Conservation (phyloP, 2,329 filamentous ascomycete genomes). For the Apiospora kogelbergensis region DNA sequence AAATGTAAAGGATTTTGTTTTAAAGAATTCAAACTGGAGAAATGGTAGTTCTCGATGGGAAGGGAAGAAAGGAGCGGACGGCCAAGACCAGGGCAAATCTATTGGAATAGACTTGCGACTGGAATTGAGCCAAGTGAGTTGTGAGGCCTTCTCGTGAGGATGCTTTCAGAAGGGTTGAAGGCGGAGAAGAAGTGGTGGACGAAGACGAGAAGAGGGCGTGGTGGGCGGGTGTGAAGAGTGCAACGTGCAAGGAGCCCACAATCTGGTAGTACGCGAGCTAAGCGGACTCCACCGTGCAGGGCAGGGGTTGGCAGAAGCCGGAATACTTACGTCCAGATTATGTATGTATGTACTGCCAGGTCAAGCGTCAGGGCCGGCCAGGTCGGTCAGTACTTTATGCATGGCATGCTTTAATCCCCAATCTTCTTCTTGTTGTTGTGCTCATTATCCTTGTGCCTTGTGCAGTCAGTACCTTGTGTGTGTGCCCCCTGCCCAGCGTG, state of each 20-base stretch:
- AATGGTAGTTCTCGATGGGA: slow-evolving; percentile 22
- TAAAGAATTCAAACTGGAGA: slow-evolving; percentile 23
- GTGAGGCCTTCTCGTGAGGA: slow-evolving; percentile 9
- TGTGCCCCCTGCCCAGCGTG: no score
- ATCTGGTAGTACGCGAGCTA: no score
- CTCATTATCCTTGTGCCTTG: no score
- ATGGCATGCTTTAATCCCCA: no score
- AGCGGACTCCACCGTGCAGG: no score
- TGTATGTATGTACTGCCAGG: no score
- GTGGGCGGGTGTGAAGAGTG: not conserved
- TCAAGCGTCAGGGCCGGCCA: no score
- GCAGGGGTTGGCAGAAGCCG: no score
- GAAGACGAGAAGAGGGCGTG: not conserved
- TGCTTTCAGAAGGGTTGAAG: slow-evolving; percentile 7
- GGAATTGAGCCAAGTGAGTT: slow-evolving; percentile 51
- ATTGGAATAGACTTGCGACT: slow-evolving; percentile 43
- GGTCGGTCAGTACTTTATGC: no score
- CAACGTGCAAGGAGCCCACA: not conserved
- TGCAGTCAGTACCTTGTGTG: no score
- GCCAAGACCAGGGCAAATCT: slow-evolving; percentile 58
- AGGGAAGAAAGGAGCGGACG: slow-evolving; percentile 56
- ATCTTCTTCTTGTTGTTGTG: no score
- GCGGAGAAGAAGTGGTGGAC: not conserved
- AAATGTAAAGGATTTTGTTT: slow-evolving; percentile 23
- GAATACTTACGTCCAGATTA: no score